Evolutionary conservation across 106 monocot species (phyloP).

Genomic region (Amphibolis antarctica): DNA sequence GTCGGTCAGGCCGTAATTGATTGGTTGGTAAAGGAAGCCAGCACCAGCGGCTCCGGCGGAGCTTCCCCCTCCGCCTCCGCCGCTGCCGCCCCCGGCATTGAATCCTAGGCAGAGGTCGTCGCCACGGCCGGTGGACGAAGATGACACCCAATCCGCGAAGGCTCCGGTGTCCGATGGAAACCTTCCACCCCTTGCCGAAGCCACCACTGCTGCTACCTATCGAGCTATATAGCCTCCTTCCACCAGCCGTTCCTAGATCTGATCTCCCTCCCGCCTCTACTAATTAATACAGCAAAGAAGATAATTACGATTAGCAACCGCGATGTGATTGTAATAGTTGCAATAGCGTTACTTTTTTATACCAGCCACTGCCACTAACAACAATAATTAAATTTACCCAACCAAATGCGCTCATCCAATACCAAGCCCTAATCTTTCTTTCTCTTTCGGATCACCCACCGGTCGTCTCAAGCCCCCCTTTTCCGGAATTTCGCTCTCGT

Average conservation of each 20-base stretch:
- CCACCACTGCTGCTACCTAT: constrained; percentile 18
- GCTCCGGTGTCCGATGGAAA: constrained; percentile 72
- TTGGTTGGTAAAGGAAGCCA: neutral
- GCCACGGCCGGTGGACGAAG: constrained; percentile 46
- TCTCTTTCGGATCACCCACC: no score
- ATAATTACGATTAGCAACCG: no score
- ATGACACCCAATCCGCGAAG: constrained; percentile 78
- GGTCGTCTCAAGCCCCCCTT: no score
- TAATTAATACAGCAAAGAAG: no score
- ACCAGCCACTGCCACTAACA: no score
- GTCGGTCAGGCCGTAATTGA: constrained; percentile 46
- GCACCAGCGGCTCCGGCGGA: constrained; percentile 9
- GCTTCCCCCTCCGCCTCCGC: constrained; percentile 7
- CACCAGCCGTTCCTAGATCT: neutral
- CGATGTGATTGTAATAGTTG: no score
- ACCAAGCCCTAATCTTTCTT: no score
- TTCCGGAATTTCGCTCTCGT: no score
- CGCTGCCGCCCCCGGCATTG: constrained; percentile 27
- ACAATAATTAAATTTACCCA: no score
- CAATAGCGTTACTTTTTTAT: no score
- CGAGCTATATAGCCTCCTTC: neutral
- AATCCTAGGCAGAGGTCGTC: constrained; percentile 67
- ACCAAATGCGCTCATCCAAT: no score
- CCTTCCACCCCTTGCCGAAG: constrained; percentile 52
- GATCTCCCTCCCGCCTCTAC: no score